Conservation (phyloP, 352 stramenopile genomes). For the Lagenidium sp. region DNA sequence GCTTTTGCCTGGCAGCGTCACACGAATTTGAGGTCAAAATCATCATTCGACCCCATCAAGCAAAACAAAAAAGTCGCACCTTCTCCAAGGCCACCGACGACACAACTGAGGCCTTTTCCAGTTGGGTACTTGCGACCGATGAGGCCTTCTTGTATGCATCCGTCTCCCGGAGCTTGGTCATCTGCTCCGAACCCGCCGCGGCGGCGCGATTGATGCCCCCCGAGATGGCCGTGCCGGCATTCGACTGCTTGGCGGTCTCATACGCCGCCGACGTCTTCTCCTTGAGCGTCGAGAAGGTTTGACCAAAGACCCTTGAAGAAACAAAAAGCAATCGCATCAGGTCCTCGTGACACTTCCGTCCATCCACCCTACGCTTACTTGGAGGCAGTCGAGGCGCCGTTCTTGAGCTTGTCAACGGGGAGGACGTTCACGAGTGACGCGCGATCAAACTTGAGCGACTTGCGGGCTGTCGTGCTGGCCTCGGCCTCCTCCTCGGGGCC, state of each 20-base stretch:
- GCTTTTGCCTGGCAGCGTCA: conserved; percentile 33
- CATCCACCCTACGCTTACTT: too few species aligned
- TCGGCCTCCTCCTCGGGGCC: conserved; percentile 32
- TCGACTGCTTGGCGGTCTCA: conserved; percentile 71
- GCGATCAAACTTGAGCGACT: conserved; percentile 27
- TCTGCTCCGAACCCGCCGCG: conserved; percentile 55
- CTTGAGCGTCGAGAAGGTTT: conserved; percentile 56
- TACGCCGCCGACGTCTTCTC: conserved; percentile 65
- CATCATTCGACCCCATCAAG: not conserved
- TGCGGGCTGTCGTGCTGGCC: conserved; percentile 7
- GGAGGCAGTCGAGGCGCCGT: conserved; percentile 64
- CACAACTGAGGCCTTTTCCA: too few species aligned
- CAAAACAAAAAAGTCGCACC: too few species aligned
- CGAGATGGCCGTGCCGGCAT: conserved; percentile 57
- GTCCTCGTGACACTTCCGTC: too few species aligned
- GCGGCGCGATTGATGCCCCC: conserved; percentile 54
- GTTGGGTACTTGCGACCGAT: conserved; percentile 47
- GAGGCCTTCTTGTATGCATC: conserved; percentile 81
- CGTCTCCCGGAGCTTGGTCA: conserved; percentile 75
- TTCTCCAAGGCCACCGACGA: too few species aligned
- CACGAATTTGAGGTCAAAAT: conserved; percentile 2
- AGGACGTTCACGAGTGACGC: conserved; percentile 72
- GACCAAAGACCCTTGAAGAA: conserved; percentile 42
- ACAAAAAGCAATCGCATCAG: too few species aligned
- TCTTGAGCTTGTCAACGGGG: conserved; percentile 86